A percentile compares a stretch with the other conserved stretches of the same genome.
phyloP scores from a whole-genome alignment of 2,329 filamentous ascomycete species.

The Boeremia exigua region DNA sequence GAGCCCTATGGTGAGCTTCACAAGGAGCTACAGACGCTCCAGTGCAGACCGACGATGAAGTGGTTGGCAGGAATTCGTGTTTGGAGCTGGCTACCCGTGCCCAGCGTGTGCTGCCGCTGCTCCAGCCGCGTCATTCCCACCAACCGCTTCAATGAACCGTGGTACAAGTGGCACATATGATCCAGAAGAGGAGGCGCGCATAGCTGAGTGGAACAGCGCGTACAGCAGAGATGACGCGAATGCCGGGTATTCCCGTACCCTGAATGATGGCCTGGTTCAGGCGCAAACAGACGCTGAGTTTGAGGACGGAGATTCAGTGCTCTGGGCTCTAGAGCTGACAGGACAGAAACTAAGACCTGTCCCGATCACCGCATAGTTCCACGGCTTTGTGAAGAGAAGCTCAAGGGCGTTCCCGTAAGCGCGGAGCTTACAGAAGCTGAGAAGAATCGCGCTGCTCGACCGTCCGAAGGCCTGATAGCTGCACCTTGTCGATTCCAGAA shows the following conservation, averaged over 20 bases:
- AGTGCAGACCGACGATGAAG: too few relatives aligned
- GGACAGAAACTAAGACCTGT: slow-evolving; percentile 98
- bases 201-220: slow-evolving; percentile 93
- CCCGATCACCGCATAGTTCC: slow-evolving; percentile 96
- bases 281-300: slow-evolving; percentile 77
- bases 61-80: too few relatives aligned
- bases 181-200: slow-evolving; percentile 86
- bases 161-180: slow-evolving; percentile 57
- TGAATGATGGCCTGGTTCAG: slow-evolving; percentile 44
- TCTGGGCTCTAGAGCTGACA: slow-evolving; percentile 93
- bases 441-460: slow-evolving; percentile 96
- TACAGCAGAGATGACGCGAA: slow-evolving; percentile 70
- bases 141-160: slow-evolving; percentile 35
- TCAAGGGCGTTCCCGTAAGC: slow-evolving; percentile 98
- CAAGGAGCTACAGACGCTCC: too few relatives aligned
- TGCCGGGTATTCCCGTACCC: slow-evolving; percentile 53
- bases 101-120: slow-evolving; percentile 62
- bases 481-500: too few relatives aligned
- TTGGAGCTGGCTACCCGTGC: slow-evolving; percentile 69
- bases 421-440: slow-evolving; percentile 98
- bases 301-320: slow-evolving; percentile 91
- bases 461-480: slow-evolving; percentile 57
- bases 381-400: too few relatives aligned
- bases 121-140: slow-evolving; percentile 26
- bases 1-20: slow-evolving; percentile 77